phyloP scores from a whole-genome alignment of 352 stramenopile genomes.

The Pythium angustatum region DNA sequence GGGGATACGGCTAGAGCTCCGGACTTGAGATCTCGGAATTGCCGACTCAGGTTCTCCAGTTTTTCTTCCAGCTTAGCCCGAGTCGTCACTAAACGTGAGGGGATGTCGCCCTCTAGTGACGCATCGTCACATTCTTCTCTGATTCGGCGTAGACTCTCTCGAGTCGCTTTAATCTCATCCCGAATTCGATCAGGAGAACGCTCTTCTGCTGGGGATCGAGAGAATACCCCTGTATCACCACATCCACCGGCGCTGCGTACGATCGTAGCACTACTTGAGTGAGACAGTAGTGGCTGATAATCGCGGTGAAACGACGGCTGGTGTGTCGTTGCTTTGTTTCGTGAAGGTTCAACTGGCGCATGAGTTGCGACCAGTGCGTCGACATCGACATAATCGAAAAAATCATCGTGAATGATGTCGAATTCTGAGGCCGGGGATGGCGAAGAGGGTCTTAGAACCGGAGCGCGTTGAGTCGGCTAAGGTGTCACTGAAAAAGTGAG shows the following conservation, averaged over 20 bases:
- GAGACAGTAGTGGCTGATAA: not conserved
- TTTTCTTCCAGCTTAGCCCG: conserved; percentile 54
- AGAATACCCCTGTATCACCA: not conserved
- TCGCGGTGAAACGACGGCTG: not conserved
- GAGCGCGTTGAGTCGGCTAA: not conserved
- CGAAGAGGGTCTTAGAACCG: not conserved
- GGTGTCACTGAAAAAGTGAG: not conserved
- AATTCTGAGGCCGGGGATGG: conserved; percentile 18
- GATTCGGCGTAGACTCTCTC: conserved; percentile 61
- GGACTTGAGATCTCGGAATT: conserved; percentile 62
- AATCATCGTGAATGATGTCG: conserved; percentile 23
- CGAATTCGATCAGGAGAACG: conserved; percentile 25
- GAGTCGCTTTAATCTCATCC: conserved; percentile 57
- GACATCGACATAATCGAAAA: conserved; percentile 32
- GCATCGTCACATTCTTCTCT: conserved; percentile 84
- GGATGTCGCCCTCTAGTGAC: conserved; percentile 75
- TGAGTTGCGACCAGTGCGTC: conserved; percentile 27
- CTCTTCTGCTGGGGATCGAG: not conserved
- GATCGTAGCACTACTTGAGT: not conserved
- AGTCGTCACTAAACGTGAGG: conserved; percentile 44
- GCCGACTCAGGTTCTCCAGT: conserved; percentile 56
- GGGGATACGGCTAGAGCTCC: not conserved
- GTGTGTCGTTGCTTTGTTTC: not conserved
- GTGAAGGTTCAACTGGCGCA: not conserved
- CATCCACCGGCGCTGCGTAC: not conserved